These are phyloP conservation scores for Abrus pulchellus DNA, from an alignment of 306 rosid genomes.

Conservation along the genomic window DNA sequence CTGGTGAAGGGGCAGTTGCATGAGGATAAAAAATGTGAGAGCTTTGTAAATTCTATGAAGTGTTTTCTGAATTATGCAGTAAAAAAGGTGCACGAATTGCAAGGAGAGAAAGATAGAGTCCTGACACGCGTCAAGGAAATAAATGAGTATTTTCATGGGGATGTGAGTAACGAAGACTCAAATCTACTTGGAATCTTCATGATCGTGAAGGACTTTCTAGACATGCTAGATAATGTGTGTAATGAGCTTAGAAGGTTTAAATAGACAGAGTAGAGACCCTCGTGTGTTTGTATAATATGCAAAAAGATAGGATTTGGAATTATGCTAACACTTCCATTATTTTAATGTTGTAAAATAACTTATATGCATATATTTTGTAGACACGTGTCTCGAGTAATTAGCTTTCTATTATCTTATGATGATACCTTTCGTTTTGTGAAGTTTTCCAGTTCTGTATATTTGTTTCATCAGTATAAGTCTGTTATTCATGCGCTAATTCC, in stretches of 20 bases:
- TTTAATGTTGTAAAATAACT: too few species aligned
- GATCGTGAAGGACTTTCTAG: constrained; percentile 91
- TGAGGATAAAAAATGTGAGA: constrained; percentile 52
- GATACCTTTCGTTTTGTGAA: too few species aligned
- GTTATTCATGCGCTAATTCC: too few species aligned
- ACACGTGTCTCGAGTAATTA: too few species aligned
- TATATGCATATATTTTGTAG: too few species aligned
- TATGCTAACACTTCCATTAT: too few species aligned
- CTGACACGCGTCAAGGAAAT: constrained; percentile 76
- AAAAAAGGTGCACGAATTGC: constrained; percentile 62
- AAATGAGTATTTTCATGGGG: constrained; percentile 91
- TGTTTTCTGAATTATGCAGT: constrained; percentile 64
- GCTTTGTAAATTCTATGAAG: constrained; percentile 61
- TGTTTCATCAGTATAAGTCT: too few species aligned
- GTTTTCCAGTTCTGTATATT: too few species aligned
- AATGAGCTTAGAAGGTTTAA: constrained; percentile 81
- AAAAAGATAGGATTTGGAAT: too few species aligned
- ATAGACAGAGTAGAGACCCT: background rate
- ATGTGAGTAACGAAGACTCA: constrained; percentile 82
- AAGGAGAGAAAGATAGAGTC: constrained; percentile 76
- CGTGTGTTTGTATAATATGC: too few species aligned
- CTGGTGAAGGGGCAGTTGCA: constrained; percentile 57
- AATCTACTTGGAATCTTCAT: constrained; percentile 87
- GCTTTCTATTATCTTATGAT: too few species aligned
- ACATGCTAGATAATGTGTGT: constrained; percentile 89